Evolutionary conservation across 2,329 filamentous ascomycete species (phyloP).

Genomic region (Colletotrichum eremochloae): DNA sequence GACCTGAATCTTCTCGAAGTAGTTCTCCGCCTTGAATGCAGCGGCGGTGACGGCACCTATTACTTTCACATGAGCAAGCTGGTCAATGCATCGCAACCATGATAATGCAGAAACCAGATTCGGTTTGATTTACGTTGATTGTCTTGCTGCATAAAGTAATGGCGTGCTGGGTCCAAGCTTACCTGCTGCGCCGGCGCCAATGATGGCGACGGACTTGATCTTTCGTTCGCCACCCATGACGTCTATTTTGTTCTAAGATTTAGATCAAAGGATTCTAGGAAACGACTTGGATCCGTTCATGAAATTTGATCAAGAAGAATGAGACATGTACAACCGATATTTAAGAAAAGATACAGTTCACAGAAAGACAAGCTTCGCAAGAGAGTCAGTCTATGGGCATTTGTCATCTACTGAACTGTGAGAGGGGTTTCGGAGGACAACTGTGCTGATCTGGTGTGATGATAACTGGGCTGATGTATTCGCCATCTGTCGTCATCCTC

Average conservation of each 20-base stretch:
- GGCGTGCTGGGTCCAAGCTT: slow-evolving; percentile 14
- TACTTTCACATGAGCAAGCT: neutral
- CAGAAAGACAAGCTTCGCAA: neutral
- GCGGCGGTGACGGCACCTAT: slow-evolving; percentile 62
- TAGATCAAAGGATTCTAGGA: neutral
- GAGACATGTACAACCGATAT: neutral
- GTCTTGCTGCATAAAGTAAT: too few relatives aligned
- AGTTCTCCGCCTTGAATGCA: slow-evolving; percentile 60
- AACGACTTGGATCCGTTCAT: neutral
- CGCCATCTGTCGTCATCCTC: slow-evolving; percentile 41
- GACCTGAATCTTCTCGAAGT: slow-evolving; percentile 57
- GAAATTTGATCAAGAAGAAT: neutral
- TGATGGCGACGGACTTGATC: slow-evolving; percentile 57
- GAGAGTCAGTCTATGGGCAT: slow-evolving; percentile 19
- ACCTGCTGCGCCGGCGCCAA: slow-evolving; percentile 60
- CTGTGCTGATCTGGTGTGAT: slow-evolving; percentile 8
- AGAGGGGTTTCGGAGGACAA: slow-evolving; percentile 4
- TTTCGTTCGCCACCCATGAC: slow-evolving; percentile 44
- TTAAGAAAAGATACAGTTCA: neutral
- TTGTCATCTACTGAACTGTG: slow-evolving; percentile 29
- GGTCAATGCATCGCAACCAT: neutral
- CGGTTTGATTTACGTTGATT: neutral
- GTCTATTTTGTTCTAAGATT: neutral
- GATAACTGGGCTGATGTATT: slow-evolving; percentile 30
- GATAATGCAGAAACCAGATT: neutral